These are phyloP conservation scores for Cyberlindnera euphorbiiphila DNA, from an alignment of 805 yeast species.

Conservation along the genomic window DNA sequence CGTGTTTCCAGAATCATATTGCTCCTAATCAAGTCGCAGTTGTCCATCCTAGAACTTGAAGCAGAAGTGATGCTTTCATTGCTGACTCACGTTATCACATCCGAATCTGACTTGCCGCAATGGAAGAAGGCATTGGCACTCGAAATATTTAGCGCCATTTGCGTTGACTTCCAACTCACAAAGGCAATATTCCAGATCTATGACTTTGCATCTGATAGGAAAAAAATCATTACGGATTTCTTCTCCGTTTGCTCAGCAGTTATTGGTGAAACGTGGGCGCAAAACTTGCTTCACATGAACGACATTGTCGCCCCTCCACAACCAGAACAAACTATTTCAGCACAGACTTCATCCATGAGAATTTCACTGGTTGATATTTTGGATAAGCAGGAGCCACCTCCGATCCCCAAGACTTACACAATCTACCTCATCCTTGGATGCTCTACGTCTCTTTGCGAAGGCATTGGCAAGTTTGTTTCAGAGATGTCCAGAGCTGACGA, in stretches of 20 bases:
- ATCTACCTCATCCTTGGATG: conserved; percentile 54
- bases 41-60: conserved; percentile 64
- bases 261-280: conserved; percentile 29
- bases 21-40: conserved; percentile 51
- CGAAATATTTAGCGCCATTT: conserved; percentile 64
- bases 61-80: conserved; percentile 76
- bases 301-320: conserved; percentile 28
- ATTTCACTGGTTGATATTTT: conserved; percentile 66
- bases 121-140: conserved; percentile 78
- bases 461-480: conserved; percentile 52
- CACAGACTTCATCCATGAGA: conserved; percentile 42
- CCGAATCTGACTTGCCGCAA: conserved; percentile 46
- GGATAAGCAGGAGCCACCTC: conserved; percentile 79
- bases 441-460: conserved; percentile 58
- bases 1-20: conserved; percentile 72
- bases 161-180: conserved; percentile 52
- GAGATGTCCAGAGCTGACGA: conserved; percentile 32
- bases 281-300: conserved; percentile 32
- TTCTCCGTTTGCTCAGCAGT: conserved; percentile 40
- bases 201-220: conserved; percentile 54
- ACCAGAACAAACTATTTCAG: conserved; percentile 35
- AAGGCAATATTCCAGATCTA: conserved; percentile 53
- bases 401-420: conserved; percentile 57
- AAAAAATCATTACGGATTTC: conserved; percentile 56
- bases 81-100: conserved; percentile 65